phyloP scores from a whole-genome alignment of 495 filamentous ascomycete species.

The Aspergillus kassunensis region DNA sequence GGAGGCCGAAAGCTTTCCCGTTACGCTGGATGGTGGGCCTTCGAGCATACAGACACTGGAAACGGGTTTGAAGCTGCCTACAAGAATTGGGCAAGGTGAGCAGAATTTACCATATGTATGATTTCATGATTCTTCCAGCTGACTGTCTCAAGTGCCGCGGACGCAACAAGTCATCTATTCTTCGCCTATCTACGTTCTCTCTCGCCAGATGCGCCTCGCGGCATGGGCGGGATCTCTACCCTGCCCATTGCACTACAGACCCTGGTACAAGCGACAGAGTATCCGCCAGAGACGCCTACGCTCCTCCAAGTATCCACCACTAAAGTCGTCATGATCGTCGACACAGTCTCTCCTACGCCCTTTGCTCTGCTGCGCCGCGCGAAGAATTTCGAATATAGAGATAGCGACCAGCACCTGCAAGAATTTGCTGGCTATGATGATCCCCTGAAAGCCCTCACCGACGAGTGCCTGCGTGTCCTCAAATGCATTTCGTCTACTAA shows the following conservation, averaged over 20 bases:
- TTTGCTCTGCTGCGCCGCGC: constrained; percentile 88
- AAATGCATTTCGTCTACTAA: constrained; percentile 84
- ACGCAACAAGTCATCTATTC: constrained; percentile 94
- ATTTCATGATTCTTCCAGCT: constrained; percentile 13
- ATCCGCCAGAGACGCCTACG: constrained; percentile 77
- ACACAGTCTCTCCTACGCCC: constrained; percentile 90
- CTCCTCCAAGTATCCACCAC: constrained; percentile 77
- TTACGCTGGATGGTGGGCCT: constrained; percentile 98
- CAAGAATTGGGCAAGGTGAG: constrained; percentile 70
- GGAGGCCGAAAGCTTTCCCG: constrained; percentile 91
- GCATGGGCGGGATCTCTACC: constrained; percentile 70
- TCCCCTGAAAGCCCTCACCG: constrained; percentile 80
- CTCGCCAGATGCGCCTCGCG: constrained; percentile 67
- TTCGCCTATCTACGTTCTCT: constrained; percentile 94
- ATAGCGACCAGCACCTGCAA: constrained; percentile 76
- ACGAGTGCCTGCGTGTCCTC: constrained; percentile 89
- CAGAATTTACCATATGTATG: not conserved
- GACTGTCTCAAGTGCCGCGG: constrained; percentile 64
- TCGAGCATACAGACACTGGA: constrained; percentile 78
- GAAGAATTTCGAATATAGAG: constrained; percentile 91
- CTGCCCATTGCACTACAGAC: constrained; percentile 88
- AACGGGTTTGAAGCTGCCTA: constrained; percentile 97
- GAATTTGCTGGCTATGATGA: constrained; percentile 86
- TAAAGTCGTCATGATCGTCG: constrained; percentile 94
- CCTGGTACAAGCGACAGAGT: constrained; percentile 88